Evolutionary conservation across 306 rosid species (phyloP), one percentile per base, ranked within the genome.

Genomic region (Ceratonia siliqua): DNA sequence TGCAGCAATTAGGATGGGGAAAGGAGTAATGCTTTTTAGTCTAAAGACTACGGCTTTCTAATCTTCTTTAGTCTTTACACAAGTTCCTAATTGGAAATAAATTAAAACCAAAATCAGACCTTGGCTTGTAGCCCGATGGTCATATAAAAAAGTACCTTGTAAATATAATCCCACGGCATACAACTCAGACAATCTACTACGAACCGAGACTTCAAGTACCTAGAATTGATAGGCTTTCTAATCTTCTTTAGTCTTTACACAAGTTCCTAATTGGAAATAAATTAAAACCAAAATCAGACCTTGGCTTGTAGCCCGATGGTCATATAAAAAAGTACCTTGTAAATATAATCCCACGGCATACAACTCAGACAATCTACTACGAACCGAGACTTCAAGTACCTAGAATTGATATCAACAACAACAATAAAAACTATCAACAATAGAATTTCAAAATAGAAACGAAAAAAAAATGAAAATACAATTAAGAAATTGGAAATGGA

Each of bases 161-260:
- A 89, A 41, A 89, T 85, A 45, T 85, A 85, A 78, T 89, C 94
- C 94, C 91, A 89, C 18, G 94, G 94, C 1, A 89, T 25, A 39
- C 91, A 89, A 11, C 86, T 61, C 0, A 89, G 84, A 0, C 85
- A 50, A 71, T 89, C 94, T 18, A 87, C 68, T 48, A 35, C 3
- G 77, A 89, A 89, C 8, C 90, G 87, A 64, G 91, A 89, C 74
- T 77, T 87, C 56, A 89, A 45, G 85, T 85, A 89, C 17, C 84
- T 83, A 64, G 8, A 20, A 21, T 45, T 62, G 45, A 14, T n/a
- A n/a, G n/a, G n/a, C n/a, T n/a, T n/a, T n/a, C n/a, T n/a, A n/a
- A n/a, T n/a, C n/a, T n/a, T n/a, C n/a, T n/a, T n/a, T n/a, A n/a
- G n/a, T n/a, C n/a, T n/a, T n/a, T n/a, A 10, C 7, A 11, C n/a